These are phyloP conservation scores for Lenwebbia sp. DNA, from an alignment of 345 rosid species.

Conservation along the genomic window DNA sequence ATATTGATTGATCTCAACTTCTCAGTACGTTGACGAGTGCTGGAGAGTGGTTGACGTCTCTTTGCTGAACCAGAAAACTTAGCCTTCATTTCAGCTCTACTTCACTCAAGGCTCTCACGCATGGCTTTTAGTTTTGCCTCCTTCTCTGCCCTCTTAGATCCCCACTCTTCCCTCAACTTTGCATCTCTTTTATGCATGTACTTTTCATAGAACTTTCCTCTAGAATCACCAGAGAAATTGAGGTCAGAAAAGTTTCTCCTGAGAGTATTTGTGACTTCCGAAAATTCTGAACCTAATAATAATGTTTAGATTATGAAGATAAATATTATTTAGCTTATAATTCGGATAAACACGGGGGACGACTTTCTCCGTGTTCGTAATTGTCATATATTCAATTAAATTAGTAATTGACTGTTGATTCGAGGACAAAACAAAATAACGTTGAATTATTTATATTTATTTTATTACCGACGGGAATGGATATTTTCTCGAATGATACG, in stretches of 20 bases:
- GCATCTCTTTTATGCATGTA: constrained; percentile 89
- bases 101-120: constrained; percentile 78
- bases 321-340: too few species aligned
- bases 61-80: constrained; percentile 50
- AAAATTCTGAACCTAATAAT: too few species aligned
- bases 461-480: too few species aligned
- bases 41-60: constrained; percentile 31
- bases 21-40: constrained; percentile 47
- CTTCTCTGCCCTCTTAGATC: constrained; percentile 68
- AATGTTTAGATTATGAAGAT: too few species aligned
- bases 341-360: too few species aligned
- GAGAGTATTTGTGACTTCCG: neutral
- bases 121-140: constrained; percentile 79
- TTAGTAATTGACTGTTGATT: too few species aligned
- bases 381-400: too few species aligned
- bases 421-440: too few species aligned
- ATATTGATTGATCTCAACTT: constrained; percentile 53
- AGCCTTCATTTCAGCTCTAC: constrained; percentile 78
- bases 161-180: constrained; percentile 66
- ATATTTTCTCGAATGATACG: too few species aligned
- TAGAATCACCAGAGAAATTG: constrained; percentile 54
- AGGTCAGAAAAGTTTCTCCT: constrained; percentile 44
- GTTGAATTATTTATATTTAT: too few species aligned
- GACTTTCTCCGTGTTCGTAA: too few species aligned
- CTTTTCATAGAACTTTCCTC: constrained; percentile 62